These are phyloP conservation scores for Didymella pomorum DNA, from an alignment of 2,329 filamentous ascomycete species.

Conservation along the genomic window DNA sequence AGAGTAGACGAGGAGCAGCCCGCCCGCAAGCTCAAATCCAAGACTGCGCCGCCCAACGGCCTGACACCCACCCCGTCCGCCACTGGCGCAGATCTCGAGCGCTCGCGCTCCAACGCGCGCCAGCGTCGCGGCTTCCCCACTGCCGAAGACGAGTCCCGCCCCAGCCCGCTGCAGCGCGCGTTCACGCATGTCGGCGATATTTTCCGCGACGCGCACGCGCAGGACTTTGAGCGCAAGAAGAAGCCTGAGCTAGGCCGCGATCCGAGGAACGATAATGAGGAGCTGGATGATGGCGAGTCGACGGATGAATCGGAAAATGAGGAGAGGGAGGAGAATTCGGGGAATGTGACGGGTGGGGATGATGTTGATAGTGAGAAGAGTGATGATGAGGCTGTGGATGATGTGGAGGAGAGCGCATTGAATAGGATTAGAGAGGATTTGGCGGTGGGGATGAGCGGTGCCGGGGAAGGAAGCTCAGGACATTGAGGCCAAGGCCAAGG, in stretches of 20 bases:
- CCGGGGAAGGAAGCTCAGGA: neutral
- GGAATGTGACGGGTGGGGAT: conserved; percentile 28
- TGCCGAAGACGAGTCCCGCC: conserved; percentile 26
- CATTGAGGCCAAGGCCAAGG: neutral
- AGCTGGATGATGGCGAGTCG: conserved; percentile 42
- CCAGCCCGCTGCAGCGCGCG: conserved; percentile 51
- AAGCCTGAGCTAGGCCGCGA: conserved; percentile 56
- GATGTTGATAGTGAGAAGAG: conserved; percentile 7
- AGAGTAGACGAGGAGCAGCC: conserved; percentile 46
- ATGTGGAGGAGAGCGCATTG: conserved; percentile 14
- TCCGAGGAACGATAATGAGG: conserved; percentile 45
- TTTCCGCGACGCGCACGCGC: conserved; percentile 83
- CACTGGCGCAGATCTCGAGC: conserved; percentile 27
- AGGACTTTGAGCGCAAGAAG: conserved; percentile 88
- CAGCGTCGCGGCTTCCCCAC: conserved; percentile 29
- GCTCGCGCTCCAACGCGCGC: conserved; percentile 24
- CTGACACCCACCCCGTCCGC: conserved; percentile 21
- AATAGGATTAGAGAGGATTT: conserved; percentile 18
- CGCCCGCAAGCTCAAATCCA: conserved; percentile 14
- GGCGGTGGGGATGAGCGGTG: conserved; percentile 5
- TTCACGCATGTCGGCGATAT: conserved; percentile 68
- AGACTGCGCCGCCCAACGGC: conserved; percentile 11
- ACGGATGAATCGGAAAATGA: conserved; percentile 32
- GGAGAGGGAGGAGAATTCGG: conserved; percentile 40
- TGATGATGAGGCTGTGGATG: conserved; percentile 9